Conservation (phyloP, 2,329 filamentous ascomycete genomes). For the Trichoderma arundinaceum region DNA sequence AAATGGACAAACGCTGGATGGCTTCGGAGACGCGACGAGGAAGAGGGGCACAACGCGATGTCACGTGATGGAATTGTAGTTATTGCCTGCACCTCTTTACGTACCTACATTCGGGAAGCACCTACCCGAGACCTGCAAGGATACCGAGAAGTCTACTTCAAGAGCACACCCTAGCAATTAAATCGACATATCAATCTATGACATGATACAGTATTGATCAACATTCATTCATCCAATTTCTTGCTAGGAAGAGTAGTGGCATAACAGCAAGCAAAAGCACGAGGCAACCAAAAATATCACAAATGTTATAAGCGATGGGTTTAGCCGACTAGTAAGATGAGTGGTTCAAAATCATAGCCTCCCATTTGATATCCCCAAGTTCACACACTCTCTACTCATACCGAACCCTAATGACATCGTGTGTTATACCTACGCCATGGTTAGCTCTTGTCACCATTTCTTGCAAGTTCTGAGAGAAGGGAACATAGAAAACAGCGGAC, state of each 20-base stretch:
- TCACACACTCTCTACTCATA: conserved; percentile 39
- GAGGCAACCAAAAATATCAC: background rate
- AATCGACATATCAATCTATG: too few species aligned
- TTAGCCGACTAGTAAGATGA: background rate
- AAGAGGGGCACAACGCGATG: conserved; percentile 34
- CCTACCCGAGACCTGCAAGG: background rate
- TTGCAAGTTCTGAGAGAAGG: background rate
- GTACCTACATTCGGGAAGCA: background rate
- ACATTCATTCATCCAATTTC: background rate
- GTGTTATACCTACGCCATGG: conserved; percentile 42
- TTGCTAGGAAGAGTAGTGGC: background rate
- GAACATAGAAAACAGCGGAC: conserved; percentile 35
- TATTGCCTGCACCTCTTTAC: background rate
- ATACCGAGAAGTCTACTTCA: too few species aligned
- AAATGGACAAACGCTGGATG: conserved; percentile 4
- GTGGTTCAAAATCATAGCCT: background rate
- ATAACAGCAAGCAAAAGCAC: background rate
- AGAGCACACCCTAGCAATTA: too few species aligned
- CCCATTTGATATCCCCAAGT: background rate
- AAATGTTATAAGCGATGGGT: background rate
- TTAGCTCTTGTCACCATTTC: background rate
- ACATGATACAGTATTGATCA: too few species aligned
- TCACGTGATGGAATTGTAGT: conserved; percentile 34
- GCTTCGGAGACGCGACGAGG: conserved; percentile 33
- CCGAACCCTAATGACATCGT: conserved; percentile 46